phyloP scores from a whole-genome alignment of 1,284 basidiomycete genomes.

The Xerocomus nothofagi region DNA sequence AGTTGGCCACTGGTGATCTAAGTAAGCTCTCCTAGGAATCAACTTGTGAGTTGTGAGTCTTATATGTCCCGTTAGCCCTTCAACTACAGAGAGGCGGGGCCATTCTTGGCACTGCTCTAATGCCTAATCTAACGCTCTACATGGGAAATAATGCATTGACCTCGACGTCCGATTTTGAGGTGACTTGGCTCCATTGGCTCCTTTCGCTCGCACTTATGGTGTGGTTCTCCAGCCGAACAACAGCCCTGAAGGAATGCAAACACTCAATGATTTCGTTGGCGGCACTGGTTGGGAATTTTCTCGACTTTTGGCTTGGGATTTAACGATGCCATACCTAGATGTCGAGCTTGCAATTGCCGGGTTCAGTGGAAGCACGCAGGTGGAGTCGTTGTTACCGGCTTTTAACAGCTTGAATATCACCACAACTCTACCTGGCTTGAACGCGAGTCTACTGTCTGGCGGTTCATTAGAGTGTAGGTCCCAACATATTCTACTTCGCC shows the following conservation, averaged over 20 bases:
- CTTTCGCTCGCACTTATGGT: background rate
- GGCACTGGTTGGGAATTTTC: constrained; percentile 42
- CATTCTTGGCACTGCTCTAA: constrained; percentile 55
- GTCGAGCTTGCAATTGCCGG: constrained; percentile 56
- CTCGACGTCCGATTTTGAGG: constrained; percentile 52
- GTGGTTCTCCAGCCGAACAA: constrained; percentile 52
- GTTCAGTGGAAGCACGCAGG: constrained; percentile 59
- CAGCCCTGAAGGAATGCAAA: constrained; percentile 60
- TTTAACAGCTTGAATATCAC: constrained; percentile 63
- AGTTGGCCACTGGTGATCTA: constrained; percentile 59
- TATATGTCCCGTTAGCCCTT: constrained; percentile 39
- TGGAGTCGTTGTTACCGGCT: constrained; percentile 61
- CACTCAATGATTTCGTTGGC: constrained; percentile 72
- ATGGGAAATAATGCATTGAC: constrained; percentile 58
- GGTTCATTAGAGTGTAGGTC: constrained; percentile 54
- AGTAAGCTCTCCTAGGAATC: constrained; percentile 39
- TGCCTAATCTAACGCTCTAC: constrained; percentile 58
- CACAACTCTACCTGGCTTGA: constrained; percentile 63
- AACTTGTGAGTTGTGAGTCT: background rate
- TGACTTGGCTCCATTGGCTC: constrained; percentile 19
- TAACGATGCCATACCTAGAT: constrained; percentile 39
- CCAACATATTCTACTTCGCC: background rate
- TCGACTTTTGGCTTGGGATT: constrained; percentile 4
- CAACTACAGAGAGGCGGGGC: constrained; percentile 55
- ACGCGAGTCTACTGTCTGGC: constrained; percentile 54